Evolutionary conservation across 2,329 filamentous ascomycete genomes (phyloP), one percentile per base, ranked within the genome.

Genomic region (Fusarium sp.): DNA sequence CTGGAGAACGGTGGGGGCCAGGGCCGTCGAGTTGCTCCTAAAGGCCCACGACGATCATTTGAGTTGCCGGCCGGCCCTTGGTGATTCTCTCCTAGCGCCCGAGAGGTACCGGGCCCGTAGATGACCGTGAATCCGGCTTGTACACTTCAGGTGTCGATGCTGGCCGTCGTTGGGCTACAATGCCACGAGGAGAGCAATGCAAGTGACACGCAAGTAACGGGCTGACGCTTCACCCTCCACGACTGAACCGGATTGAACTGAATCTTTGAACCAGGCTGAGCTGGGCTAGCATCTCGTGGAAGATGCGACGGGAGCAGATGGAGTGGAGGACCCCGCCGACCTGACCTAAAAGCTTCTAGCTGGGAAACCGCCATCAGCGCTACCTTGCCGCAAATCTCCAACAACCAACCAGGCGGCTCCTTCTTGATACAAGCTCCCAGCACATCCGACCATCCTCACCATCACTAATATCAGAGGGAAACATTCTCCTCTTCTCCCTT

Each of bases 271-370:
- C 65, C 66, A 53, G 17, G 46, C 44, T 35, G 59, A 51, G 69
- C 70, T 73, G 72, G 66, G 53, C 70, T 73, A 72, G 66, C 46
- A 73, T 73, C 70, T 73, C 53, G 38, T 14, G 38, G 57, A 35
- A 60, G 62, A 27, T 35, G 16, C 20, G 31, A 33, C 31, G 31
- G 31, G 31, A 35, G 35, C 24, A 35, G 24, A 29, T 62, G 44
- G 59, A 62, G 44, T 22, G 40, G 66, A 49, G 57, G 57, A 49
- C 31, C 31, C 49, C 62, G 62, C 62, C 51, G 31, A n/a, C 22
- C 44, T 66, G 33, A 24, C 57, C 46, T 17, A 56, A 56, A 44
- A 17, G 49, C 24, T 56, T 62, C 59, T 62, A 53, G 36, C 36
- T 29, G 57, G 42, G 24, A 49, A 61, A 61, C 31, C 58, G 16